phyloP scores from a whole-genome alignment of 306 rosid species.

The Prunus mongolica region DNA sequence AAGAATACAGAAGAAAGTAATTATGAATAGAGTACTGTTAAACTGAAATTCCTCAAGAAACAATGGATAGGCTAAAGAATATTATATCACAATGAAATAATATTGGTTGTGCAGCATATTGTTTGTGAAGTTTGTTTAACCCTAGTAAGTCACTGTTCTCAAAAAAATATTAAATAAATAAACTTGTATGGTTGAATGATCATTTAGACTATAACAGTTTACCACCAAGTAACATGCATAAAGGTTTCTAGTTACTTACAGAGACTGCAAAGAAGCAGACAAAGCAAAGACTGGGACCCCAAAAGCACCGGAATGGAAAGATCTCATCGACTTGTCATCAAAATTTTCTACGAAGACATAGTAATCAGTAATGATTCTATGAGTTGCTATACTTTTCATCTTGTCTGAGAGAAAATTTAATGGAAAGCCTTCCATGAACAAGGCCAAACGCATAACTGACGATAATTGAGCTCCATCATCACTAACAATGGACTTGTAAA shows the following conservation, averaged over 20 bases:
- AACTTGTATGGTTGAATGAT: not conserved
- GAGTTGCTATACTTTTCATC: conserved; percentile 44
- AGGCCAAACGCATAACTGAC: conserved; percentile 45
- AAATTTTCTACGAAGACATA: conserved; percentile 52
- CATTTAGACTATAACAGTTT: not conserved
- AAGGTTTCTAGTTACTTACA: conserved; percentile 49
- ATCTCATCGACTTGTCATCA: conserved; percentile 41
- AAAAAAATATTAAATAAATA: too few species aligned
- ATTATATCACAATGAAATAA: not conserved
- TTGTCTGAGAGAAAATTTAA: conserved; percentile 59
- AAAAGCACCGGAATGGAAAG: conserved; percentile 32
- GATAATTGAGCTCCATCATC: conserved; percentile 52
- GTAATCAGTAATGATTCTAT: conserved; percentile 56
- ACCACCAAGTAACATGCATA: not conserved
- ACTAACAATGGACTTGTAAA: conserved; percentile 45
- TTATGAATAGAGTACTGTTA: not conserved
- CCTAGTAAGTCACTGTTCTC: not conserved
- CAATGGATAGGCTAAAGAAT: not conserved
- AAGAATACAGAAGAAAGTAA: not conserved
- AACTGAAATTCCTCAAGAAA: not conserved
- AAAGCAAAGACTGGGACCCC: conserved; percentile 71
- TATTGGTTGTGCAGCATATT: not conserved
- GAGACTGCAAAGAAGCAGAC: conserved; percentile 63
- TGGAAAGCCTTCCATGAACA: conserved; percentile 78
- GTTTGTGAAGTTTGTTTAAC: not conserved